Percentiles rank a stretch among this genome's conserved stretches.
Evolutionary conservation across 169 alveolate genomes (phyloP).

Genomic region (Cryptosporidium ryanae): DNA sequence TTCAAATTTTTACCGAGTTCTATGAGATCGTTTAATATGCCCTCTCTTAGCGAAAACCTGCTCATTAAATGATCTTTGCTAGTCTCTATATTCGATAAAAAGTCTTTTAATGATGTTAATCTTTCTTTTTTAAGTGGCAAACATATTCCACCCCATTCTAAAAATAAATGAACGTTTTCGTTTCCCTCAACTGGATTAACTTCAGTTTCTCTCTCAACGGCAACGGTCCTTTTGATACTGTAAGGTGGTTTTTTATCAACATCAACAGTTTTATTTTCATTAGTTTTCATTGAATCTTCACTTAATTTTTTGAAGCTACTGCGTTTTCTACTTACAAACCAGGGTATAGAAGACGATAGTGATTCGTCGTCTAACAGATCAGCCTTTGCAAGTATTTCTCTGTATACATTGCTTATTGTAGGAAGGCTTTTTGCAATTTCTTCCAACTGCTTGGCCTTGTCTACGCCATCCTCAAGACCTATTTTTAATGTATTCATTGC

Average conservation of each 20-base stretch:
- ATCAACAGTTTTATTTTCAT: neutral
- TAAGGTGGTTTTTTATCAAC: neutral
- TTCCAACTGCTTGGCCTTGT: conserved; percentile 47
- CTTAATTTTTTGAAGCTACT: neutral
- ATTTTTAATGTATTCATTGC: conserved; percentile 84
- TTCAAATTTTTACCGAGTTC: neutral
- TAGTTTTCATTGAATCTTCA: neutral
- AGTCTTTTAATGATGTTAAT: conserved; percentile 21
- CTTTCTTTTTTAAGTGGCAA: conserved; percentile 42
- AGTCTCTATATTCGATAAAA: conserved; percentile 30
- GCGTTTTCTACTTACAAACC: conserved; percentile 45
- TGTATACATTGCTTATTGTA: conserved; percentile 46
- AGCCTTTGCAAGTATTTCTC: conserved; percentile 75
- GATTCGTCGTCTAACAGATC: conserved; percentile 61
- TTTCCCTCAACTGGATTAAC: neutral
- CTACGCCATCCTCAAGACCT: conserved; percentile 69
- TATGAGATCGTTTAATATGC: conserved; percentile 14
- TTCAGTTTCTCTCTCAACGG: neutral
- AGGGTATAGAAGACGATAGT: conserved; percentile 33
- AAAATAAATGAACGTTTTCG: neutral
- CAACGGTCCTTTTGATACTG: neutral
- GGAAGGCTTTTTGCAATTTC: conserved; percentile 60
- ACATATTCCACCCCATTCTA: conserved; percentile 56
- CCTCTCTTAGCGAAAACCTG: neutral
- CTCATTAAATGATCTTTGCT: conserved; percentile 7